Evolutionary conservation across 257 asterid genomes (phyloP), one percentile per base, ranked within the genome.

Genomic region (Knoxia roxburghii): DNA sequence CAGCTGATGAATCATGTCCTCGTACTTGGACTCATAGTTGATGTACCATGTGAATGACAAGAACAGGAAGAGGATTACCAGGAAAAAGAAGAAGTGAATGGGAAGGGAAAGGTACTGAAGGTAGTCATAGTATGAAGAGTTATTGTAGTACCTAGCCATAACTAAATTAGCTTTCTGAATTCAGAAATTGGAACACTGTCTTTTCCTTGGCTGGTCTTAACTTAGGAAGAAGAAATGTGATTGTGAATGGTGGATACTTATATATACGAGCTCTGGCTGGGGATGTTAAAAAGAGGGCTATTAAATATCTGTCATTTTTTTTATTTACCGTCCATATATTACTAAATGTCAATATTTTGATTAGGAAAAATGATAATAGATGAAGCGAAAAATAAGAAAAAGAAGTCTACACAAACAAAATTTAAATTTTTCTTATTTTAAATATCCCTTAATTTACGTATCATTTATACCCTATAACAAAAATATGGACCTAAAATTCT

Each of bases 1-100:
- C 53, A 84, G 59, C 52, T 86, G 84, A 40, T 83, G 77, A 70
- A 83, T 65, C 33, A 81, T 61, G 76, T 86, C 89, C 18, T 76
- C 67, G 35, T 80, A 81, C 63, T 77, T 65, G 72, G 80, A 73
- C 55, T 86, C 93, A 64, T 91, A 91, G 84, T 83, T 81, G 62
- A 88, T 77, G 90, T 82, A 90, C 96, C 97, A 88, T 21, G 86
- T 85, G 83, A 90, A 79, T 21, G 71, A 33, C 75, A 90, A 56
- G 84, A 88, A 83, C 61, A 86, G 41, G 76, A 86, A 81, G 57
- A 86, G 64, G 35, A 80, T 62, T 18, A 76, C 70, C 6, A 90
- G 73, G 75, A 88, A 79, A 85, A 86, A 79, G 66, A 82, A 67
- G 67, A 90, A 79, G 73, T 82, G 86, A 75, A 85, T 68, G 40